These are phyloP conservation scores for Aspergillus pseudoterreus DNA, from an alignment of 2,329 filamentous ascomycete genomes.

Conservation along the genomic window DNA sequence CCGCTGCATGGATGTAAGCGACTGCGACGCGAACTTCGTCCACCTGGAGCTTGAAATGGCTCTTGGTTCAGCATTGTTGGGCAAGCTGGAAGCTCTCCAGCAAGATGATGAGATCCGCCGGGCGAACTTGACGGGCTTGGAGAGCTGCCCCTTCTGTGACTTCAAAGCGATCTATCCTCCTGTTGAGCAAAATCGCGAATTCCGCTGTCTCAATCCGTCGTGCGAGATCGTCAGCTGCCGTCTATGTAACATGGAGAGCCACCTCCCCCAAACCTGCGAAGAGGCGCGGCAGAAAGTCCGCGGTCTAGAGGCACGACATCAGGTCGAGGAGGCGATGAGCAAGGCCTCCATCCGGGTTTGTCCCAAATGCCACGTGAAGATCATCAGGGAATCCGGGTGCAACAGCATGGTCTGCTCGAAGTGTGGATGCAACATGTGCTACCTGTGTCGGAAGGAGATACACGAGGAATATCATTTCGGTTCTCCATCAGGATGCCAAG, in stretches of 20 bases:
- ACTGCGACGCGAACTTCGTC: conserved; percentile 62
- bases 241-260: conserved; percentile 64
- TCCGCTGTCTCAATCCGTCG: conserved; percentile 63
- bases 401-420: conserved; percentile 76
- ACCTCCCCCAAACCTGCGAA: conserved; percentile 69
- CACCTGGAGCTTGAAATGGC: conserved; percentile 53
- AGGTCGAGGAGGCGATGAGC: conserved; percentile 81
- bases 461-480: conserved; percentile 64
- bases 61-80: conserved; percentile 55
- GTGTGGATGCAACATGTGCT: conserved; percentile 55
- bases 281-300: conserved; percentile 60
- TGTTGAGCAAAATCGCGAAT: conserved; percentile 66
- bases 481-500: conserved; percentile 36
- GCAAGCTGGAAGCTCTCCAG: conserved; percentile 67
- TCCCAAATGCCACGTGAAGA: conserved; percentile 62
- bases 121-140: conserved; percentile 68
- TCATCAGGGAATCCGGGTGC: conserved; percentile 75
- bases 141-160: conserved; percentile 76
- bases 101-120: conserved; percentile 66
- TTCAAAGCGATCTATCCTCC: conserved; percentile 72
- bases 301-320: conserved; percentile 59
- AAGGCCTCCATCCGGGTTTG: conserved; percentile 72
- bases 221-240: conserved; percentile 65
- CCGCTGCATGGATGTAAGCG: conserved; percentile 66
- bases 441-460: conserved; percentile 59